Evolutionary conservation across 805 yeast genomes (phyloP).

Genomic region (Kodamaea hsintzibuensis): DNA sequence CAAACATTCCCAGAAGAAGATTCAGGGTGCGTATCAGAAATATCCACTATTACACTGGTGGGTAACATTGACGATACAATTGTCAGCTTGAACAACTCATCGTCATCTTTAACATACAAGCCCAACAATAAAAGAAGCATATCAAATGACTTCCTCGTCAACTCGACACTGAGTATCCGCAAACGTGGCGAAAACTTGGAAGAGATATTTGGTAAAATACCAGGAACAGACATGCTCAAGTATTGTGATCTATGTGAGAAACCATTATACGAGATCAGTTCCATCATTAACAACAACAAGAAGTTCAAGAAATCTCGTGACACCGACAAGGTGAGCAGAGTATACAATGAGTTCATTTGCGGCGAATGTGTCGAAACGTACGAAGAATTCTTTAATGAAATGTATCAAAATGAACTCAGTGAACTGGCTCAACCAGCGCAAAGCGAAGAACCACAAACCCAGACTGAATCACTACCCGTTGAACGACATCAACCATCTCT

Average conservation of each 20-base stretch:
- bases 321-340: slow-evolving; percentile 19
- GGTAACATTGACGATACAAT: slow-evolving; percentile 8
- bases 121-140: slow-evolving; percentile 13
- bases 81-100: slow-evolving; percentile 1
- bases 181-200: slow-evolving; percentile 27
- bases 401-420: slow-evolving; percentile 18
- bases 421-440: not conserved
- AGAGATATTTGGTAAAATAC: slow-evolving; percentile 39
- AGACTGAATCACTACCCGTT: not conserved
- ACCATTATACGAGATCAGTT: slow-evolving; percentile 64
- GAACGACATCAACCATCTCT: not conserved
- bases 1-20: slow-evolving; percentile 5
- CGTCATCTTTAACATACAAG: not conserved
- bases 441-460: not conserved
- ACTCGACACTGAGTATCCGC: not conserved
- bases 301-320: slow-evolving; percentile 12
- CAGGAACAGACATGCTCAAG: slow-evolving; percentile 40
- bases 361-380: slow-evolving; percentile 60
- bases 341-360: slow-evolving; percentile 59
- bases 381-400: slow-evolving; percentile 51
- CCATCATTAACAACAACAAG: slow-evolving; percentile 28
- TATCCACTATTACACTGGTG: slow-evolving; percentile 11
- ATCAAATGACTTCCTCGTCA: slow-evolving; percentile 8
- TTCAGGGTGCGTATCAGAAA: slow-evolving; percentile 10
- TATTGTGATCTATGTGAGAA: slow-evolving; percentile 70